Base-by-base conservation (phyloP, 129 eudicot genomes). In the Glebionis coronaria region DNA sequence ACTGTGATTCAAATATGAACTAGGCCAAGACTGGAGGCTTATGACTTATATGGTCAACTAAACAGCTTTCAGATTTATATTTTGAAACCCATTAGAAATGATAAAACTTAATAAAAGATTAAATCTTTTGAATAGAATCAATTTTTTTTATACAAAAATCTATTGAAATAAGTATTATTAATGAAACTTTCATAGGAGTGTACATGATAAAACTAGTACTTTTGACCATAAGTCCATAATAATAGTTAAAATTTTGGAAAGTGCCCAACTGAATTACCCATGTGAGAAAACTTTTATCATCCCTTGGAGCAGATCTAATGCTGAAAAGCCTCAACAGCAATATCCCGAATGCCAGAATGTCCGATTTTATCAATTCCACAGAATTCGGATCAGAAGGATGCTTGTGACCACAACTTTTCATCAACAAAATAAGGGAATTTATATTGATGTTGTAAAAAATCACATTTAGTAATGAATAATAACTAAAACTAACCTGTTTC, bases 331-430 rank as follows among this genome's bases (percentile, higher is more conserved):
- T 76, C 72, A 83, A 44, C 12, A 83, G 71, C 74, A 83, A 60
- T 58, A 83, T 76, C 63, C 88, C 88, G 12, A 79, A 83, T 5
- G 79, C 75, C 54, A 79, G 74, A 47, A 83, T 65, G 69, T 83
- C 88, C 3, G 67, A 14, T 56, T 72, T 76, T 18, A 83, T 27
- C 59, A 83, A 42, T 35, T 62, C 70, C 25, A 76, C 25, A 28
- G 65, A 68, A 45, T 38, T 76, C 8, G 64, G 23, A 67, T 72
- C 84, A n/a, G 81, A 31, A 38, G 73, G 79, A 69, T 79, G 70
- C 52, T 61, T 64, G 68, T 76, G 73, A 61, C 67, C 61, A 55
- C 77, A 79, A 69, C 84, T 81, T 77, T 81, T 50, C 27, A 15
- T 73, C 67, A 67, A 42, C 69, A 27, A 60, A 18, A 72, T 45